phyloP scores from a whole-genome alignment of 2,329 filamentous ascomycete genomes.

The Aspergillus candidus region DNA sequence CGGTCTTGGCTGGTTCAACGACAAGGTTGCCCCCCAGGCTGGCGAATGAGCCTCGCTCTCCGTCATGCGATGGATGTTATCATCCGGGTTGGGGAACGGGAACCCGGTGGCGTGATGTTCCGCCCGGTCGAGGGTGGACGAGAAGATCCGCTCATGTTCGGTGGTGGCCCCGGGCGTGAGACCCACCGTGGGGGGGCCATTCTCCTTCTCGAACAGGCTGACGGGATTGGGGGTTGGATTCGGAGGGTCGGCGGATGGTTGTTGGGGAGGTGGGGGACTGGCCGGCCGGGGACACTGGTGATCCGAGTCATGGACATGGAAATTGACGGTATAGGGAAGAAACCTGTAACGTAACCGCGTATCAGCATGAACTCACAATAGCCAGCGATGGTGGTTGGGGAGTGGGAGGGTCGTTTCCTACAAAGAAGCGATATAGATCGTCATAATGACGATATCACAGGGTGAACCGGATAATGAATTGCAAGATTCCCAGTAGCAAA shows the following conservation, averaged over 20 bases:
- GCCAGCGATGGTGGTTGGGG: not conserved
- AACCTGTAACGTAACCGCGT: slow-evolving; percentile 53
- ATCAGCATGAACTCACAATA: slow-evolving; percentile 4
- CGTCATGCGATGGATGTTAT: slow-evolving; percentile 50
- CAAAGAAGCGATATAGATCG: slow-evolving; percentile 56
- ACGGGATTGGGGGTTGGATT: slow-evolving; percentile 19
- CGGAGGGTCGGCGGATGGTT: slow-evolving; percentile 21
- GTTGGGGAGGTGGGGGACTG: slow-evolving; percentile 21
- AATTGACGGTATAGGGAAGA: slow-evolving; percentile 86
- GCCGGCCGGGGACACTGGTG: slow-evolving; percentile 39
- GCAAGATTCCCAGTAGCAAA: slow-evolving; percentile 1
- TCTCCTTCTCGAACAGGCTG: slow-evolving; percentile 32
- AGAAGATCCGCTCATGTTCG: slow-evolving; percentile 39
- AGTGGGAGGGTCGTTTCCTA: slow-evolving; percentile 27
- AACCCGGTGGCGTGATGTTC: slow-evolving; percentile 22
- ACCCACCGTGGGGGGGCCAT: slow-evolving; percentile 16
- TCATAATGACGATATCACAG: slow-evolving; percentile 39
- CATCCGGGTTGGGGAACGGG: slow-evolving; percentile 23
- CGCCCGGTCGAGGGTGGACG: slow-evolving; percentile 17
- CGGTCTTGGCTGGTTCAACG: slow-evolving; percentile 72
- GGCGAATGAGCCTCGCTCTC: slow-evolving; percentile 70
- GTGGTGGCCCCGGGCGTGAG: slow-evolving; percentile 39
- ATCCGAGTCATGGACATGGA: slow-evolving; percentile 53
- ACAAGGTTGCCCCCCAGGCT: slow-evolving; percentile 62
- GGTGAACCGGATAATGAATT: too few species aligned